phyloP scores from a whole-genome alignment of 805 yeast species.

The Cyberlindnera bimundalis region DNA sequence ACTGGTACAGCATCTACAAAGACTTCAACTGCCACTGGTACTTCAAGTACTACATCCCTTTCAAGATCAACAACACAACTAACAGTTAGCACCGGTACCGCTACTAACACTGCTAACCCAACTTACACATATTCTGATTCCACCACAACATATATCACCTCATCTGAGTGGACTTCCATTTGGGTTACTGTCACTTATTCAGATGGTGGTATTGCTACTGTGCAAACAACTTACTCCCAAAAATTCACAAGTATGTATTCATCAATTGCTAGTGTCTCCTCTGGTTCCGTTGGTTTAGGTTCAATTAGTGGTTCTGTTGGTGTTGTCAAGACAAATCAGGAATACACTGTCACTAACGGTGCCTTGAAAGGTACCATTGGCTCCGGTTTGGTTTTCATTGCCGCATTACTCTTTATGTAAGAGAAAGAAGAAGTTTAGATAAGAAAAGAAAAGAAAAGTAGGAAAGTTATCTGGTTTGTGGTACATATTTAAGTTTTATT shows the following conservation, averaged over 20 bases:
- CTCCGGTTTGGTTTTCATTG: slow-evolving; percentile 18
- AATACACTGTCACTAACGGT: slow-evolving; percentile 32
- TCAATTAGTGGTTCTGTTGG: slow-evolving; percentile 70
- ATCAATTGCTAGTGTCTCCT: slow-evolving; percentile 43
- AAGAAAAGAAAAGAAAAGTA: too few relatives aligned
- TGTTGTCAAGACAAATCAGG: slow-evolving; percentile 42
- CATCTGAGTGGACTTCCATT: slow-evolving; percentile 33
- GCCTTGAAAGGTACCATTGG: slow-evolving; percentile 11
- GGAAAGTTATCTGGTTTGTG: too few relatives aligned
- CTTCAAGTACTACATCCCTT: slow-evolving; percentile 14
- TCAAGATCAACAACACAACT: slow-evolving; percentile 21
- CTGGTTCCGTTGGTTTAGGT: slow-evolving; percentile 82
- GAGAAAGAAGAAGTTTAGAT: neutral
- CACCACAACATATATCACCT: slow-evolving; percentile 30
- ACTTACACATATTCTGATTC: slow-evolving; percentile 28
- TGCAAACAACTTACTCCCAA: slow-evolving; percentile 54
- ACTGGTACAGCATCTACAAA: slow-evolving; percentile 13
- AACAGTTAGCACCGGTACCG: slow-evolving; percentile 11
- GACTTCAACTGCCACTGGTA: slow-evolving; percentile 11
- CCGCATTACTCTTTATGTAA: slow-evolving; percentile 20
- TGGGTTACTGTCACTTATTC: slow-evolving; percentile 51
- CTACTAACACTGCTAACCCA: slow-evolving; percentile 22
- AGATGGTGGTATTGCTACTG: slow-evolving; percentile 44
- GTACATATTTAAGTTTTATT: too few relatives aligned
- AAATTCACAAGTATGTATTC: slow-evolving; percentile 44